These are phyloP conservation scores for Colletotrichum gloeosporioides DNA, from an alignment of 2,329 filamentous ascomycete genomes.

Conservation along the genomic window DNA sequence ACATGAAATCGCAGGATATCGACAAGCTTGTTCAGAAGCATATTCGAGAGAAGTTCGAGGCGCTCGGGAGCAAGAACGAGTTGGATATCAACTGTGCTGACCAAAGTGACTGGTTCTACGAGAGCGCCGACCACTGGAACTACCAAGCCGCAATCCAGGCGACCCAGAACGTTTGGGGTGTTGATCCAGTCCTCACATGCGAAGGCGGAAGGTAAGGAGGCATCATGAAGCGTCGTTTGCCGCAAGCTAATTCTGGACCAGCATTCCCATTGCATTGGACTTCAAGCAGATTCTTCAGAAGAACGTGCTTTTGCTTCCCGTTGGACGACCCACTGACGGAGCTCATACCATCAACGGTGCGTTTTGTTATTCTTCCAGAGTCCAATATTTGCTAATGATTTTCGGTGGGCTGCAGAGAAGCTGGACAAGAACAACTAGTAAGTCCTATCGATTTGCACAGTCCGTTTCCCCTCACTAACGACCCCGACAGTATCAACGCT, in stretches of 20 bases:
- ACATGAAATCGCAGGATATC: slow-evolving; percentile 94
- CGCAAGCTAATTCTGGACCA: slow-evolving; percentile 37
- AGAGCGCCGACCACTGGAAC: slow-evolving; percentile 98
- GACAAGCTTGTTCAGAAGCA: slow-evolving; percentile 85
- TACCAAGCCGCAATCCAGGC: slow-evolving; percentile 93
- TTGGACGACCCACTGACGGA: slow-evolving; percentile 95
- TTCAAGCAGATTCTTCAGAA: slow-evolving; percentile 98
- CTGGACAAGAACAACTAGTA: slow-evolving; percentile 92
- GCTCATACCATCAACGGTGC: slow-evolving; percentile 94
- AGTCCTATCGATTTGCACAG: background rate
- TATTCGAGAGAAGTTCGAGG: slow-evolving; percentile 82
- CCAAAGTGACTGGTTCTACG: slow-evolving; percentile 98
- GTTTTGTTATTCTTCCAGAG: background rate
- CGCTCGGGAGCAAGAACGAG: slow-evolving; percentile 90
- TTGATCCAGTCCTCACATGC: slow-evolving; percentile 91
- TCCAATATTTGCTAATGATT: background rate
- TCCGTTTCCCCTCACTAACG: background rate
- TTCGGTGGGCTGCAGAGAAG: slow-evolving; percentile 68
- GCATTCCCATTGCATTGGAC: slow-evolving; percentile 94
- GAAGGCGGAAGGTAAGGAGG: slow-evolving; percentile 82
- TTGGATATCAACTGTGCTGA: slow-evolving; percentile 83
- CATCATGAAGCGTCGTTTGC: background rate
- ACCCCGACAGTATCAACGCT: slow-evolving; percentile 71
- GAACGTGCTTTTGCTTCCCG: slow-evolving; percentile 93
- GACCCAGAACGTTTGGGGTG: slow-evolving; percentile 90